Percentiles rank a stretch among this genome's conserved stretches.
Conservation (phyloP, 2,329 filamentous ascomycete genomes). For the Aspergillus intermedius region DNA sequence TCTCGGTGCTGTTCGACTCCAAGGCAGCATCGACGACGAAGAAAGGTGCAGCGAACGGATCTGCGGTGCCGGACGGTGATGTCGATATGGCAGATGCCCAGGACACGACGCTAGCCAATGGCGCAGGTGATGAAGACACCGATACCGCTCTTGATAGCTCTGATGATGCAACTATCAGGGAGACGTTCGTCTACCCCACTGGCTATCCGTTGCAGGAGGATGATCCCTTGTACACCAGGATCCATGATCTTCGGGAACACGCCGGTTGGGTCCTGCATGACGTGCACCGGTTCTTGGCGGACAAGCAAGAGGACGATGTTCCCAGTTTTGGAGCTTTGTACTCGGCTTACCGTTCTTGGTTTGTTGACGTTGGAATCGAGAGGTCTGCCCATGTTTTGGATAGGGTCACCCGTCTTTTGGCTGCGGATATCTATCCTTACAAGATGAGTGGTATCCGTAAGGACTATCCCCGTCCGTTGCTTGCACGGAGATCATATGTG, state of each 20-base stretch:
- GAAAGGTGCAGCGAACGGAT: conserved; percentile 32
- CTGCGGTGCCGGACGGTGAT: conserved; percentile 33
- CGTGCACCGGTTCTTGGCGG: conserved; percentile 75
- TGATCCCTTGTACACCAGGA: conserved; percentile 61
- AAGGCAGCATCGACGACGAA: conserved; percentile 57
- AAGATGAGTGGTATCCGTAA: conserved; percentile 91
- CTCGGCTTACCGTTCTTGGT: conserved; percentile 89
- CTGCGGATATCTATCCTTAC: conserved; percentile 82
- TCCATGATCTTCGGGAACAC: conserved; percentile 74
- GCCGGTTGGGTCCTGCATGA: conserved; percentile 74
- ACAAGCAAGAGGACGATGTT: conserved; percentile 90
- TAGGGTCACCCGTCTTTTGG: conserved; percentile 74
- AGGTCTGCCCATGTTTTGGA: conserved; percentile 90
- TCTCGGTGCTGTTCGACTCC: conserved; percentile 83
- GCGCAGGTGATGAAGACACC: conserved; percentile 32
- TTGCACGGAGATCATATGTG: conserved; percentile 85
- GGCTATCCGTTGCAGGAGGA: conserved; percentile 69
- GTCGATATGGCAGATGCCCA: conserved; percentile 42
- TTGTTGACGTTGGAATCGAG: conserved; percentile 95
- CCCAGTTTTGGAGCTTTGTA: conserved; percentile 91
- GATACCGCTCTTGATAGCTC: conserved; percentile 50
- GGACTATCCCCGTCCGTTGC: conserved; percentile 82
- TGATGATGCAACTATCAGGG: conserved; percentile 60
- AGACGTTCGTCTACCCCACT: conserved; percentile 80
- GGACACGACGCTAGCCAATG: conserved; percentile 15